Conservation (phyloP, 2,329 filamentous ascomycete genomes). For the Aspergillus quadrilineatus region DNA sequence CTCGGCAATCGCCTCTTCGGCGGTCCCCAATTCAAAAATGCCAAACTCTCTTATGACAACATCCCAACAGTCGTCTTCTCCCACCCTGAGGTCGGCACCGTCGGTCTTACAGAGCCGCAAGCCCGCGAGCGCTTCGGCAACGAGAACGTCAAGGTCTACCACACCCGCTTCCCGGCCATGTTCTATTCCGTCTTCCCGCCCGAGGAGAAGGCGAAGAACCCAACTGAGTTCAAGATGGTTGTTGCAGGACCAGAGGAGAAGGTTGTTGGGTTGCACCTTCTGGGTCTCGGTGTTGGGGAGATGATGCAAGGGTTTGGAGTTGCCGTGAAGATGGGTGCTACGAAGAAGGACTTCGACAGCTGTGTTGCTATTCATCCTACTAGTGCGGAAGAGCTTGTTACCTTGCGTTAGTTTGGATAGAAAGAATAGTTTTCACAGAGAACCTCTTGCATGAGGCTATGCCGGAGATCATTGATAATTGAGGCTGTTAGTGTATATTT, state of each 20-base stretch:
- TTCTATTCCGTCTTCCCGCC: conserved; percentile 48
- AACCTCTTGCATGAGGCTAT: not conserved
- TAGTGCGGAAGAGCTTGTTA: conserved; percentile 71
- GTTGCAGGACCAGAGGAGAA: conserved; percentile 51
- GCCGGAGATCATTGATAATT: not conserved
- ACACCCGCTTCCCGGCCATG: conserved; percentile 51
- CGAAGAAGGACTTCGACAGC: conserved; percentile 73
- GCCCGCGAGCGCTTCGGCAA: conserved; percentile 49
- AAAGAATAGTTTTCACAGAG: not conserved
- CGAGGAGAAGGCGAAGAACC: conserved; percentile 51
- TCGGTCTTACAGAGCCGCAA: conserved; percentile 52
- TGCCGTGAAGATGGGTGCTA: conserved; percentile 76
- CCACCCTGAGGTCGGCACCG: conserved; percentile 51
- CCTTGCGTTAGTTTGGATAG: conserved; percentile 52
- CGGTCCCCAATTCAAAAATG: conserved; percentile 42
- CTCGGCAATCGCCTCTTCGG: conserved; percentile 53
- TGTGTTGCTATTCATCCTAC: conserved; percentile 77
- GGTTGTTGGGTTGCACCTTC: conserved; percentile 52
- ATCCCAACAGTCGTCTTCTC: conserved; percentile 55
- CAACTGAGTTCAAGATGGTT: conserved; percentile 53
- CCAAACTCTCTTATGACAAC: conserved; percentile 50
- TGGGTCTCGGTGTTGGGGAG: conserved; percentile 54
- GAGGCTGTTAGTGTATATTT: not conserved
- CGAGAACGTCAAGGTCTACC: conserved; percentile 52
- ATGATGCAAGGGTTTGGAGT: conserved; percentile 77